Conservation (phyloP, 495 filamentous ascomycete genomes). For the Hypoxylon fragiforme region DNA sequence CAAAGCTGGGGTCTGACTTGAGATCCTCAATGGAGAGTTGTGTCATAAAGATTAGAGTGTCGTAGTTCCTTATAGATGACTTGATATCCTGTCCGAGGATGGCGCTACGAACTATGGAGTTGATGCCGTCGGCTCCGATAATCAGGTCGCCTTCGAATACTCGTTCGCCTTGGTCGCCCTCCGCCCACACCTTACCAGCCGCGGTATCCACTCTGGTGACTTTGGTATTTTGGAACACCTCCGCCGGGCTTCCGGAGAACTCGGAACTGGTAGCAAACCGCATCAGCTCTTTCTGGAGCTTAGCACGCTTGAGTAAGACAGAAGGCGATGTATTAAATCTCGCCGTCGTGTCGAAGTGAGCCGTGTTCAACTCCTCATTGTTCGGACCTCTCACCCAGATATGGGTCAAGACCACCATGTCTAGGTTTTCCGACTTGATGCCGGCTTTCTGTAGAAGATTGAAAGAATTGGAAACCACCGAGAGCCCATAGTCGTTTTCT, state of each 20-base stretch:
- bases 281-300: slow-evolving; percentile 29
- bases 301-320: slow-evolving; percentile 30
- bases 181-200: slow-evolving; percentile 33
- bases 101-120: slow-evolving; percentile 29
- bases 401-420: slow-evolving; percentile 35
- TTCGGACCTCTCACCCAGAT: slow-evolving; percentile 28
- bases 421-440: slow-evolving; percentile 27
- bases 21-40: slow-evolving; percentile 28
- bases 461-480: slow-evolving; percentile 33
- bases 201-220: slow-evolving; percentile 27
- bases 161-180: slow-evolving; percentile 31
- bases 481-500: slow-evolving; percentile 34
- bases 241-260: slow-evolving; percentile 28
- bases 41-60: slow-evolving; percentile 33
- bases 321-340: slow-evolving; percentile 30
- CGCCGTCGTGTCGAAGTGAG: slow-evolving; percentile 30
- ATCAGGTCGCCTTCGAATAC: slow-evolving; percentile 35
- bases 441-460: slow-evolving; percentile 33
- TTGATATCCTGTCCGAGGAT: slow-evolving; percentile 22
- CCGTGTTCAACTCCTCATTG: slow-evolving; percentile 28
- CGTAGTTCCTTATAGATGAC: slow-evolving; percentile 11
- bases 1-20: slow-evolving; percentile 21
- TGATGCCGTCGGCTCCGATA: slow-evolving; percentile 36
- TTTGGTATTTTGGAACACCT: slow-evolving; percentile 27
- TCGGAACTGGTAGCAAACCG: slow-evolving; percentile 31